phyloP scores from a whole-genome alignment of 352 stramenopile genomes.

The Phytophthora hybrid region DNA sequence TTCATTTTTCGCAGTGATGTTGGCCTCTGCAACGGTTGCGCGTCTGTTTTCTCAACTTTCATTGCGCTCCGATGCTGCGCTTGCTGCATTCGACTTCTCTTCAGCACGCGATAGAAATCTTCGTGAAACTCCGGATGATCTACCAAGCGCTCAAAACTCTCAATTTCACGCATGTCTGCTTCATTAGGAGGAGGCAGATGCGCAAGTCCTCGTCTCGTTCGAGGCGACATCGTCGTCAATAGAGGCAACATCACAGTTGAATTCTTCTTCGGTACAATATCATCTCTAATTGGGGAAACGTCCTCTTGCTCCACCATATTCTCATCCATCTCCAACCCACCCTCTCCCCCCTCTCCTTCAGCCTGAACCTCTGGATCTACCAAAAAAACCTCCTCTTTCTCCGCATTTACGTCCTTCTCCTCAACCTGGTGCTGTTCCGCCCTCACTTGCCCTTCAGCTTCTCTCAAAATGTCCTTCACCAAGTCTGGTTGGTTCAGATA shows the following conservation, averaged over 20 bases:
- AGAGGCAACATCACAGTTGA: constrained; percentile 41
- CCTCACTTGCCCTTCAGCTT: constrained; percentile 8
- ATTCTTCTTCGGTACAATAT: not conserved
- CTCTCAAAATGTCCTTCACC: constrained; percentile 40
- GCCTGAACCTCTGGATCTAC: constrained; percentile 3
- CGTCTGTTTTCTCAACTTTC: not conserved
- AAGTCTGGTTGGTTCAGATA: constrained; percentile 60
- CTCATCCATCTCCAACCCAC: constrained; percentile 4
- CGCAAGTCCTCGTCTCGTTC: constrained; percentile 52
- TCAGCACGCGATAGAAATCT: constrained; percentile 48
- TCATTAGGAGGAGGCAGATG: constrained; percentile 45
- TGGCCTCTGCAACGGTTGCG: constrained; percentile 9
- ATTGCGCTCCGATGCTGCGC: not conserved
- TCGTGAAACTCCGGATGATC: constrained; percentile 34
- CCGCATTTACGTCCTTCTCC: not conserved
- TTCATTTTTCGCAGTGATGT: constrained; percentile 8
- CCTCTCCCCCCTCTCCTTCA: constrained; percentile 1
- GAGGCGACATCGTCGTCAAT: constrained; percentile 57
- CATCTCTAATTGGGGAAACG: not conserved
- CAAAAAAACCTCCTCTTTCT: not conserved
- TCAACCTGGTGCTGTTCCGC: not conserved
- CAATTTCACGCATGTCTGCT: constrained; percentile 49
- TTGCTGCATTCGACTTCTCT: constrained; percentile 24
- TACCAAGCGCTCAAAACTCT: constrained; percentile 52
- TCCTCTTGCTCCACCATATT: not conserved